Conservation (phyloP, 495 filamentous ascomycete species). For the Cladorrhinum samala region DNA sequence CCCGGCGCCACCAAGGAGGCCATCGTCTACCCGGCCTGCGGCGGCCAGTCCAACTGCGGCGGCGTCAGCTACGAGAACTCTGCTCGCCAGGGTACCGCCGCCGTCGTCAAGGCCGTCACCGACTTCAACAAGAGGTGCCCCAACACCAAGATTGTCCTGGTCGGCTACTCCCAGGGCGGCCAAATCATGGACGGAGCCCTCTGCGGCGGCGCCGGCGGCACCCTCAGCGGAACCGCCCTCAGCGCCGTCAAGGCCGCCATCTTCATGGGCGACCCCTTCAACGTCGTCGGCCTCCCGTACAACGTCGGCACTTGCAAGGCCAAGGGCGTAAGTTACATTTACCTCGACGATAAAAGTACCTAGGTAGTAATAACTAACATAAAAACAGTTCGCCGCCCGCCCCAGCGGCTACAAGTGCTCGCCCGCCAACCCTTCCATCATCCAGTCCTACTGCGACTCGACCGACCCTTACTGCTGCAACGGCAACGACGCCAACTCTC, state of each 20-base stretch:
- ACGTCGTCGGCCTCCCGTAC: conserved; percentile 48
- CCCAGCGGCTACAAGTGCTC: conserved; percentile 51
- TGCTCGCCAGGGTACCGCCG: conserved; percentile 44
- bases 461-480: conserved; percentile 62
- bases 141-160: conserved; percentile 50
- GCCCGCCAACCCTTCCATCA: conserved; percentile 39
- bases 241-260: conserved; percentile 49
- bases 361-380: not conserved
- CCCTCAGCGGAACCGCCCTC: conserved; percentile 42
- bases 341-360: not conserved
- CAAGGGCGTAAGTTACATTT: conserved; percentile 46
- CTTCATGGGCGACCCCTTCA: conserved; percentile 57
- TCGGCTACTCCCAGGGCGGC: conserved; percentile 59
- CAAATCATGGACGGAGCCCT: conserved; percentile 60
- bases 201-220: conserved; percentile 52
- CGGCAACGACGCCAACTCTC: conserved; percentile 51
- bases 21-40: conserved; percentile 56
- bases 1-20: conserved; percentile 51
- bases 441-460: conserved; percentile 60
- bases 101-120: conserved; percentile 52
- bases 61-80: conserved; percentile 49
- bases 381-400: conserved; percentile 49
- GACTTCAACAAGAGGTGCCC: conserved; percentile 50
- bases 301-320: conserved; percentile 54
- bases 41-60: conserved; percentile 45